Evolutionary conservation across 371 early-diverging fungal species (phyloP), one percentile per base, ranked within the genome.

Genomic region (Fennellomyces sp.): DNA sequence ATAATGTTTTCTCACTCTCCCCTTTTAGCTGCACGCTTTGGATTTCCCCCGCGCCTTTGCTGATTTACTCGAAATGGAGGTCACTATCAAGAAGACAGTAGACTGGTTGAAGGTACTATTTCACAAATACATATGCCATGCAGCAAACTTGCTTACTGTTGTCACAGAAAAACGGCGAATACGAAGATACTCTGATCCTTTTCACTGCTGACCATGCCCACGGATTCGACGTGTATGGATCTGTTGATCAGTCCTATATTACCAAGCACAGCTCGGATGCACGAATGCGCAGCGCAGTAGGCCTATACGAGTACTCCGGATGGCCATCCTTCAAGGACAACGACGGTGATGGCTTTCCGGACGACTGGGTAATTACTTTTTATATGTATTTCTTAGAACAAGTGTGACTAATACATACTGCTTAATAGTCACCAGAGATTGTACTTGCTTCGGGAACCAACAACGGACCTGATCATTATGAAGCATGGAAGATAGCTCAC

Each of bases 181-280:
- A 80, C 58, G 83, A 83, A 61, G 76, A 85, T 65, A 91, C 91
- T 52, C 71, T 85, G 64, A 85, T 91, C 69, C 64, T 88, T 45
- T 73, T 87, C 52, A 91, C 91, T 51, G 88, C 91, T 49, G 91
- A 91, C 63, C 91, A 91, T 62, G 75, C 82, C 38, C 91, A 91
- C 57, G 86, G 77, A 25, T 91, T 83, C 67, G 89, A 89, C 63
- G 87, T 88, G 63, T 88, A 78, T 72, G 91, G 89, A 17, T 74
- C 88, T 28, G 87, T 91, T 39, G 89, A 89, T 64, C 63, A 57
- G 19, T 42, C 54, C 8, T 69, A 69, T 29, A 68, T 74, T 30
- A 58, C 39, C 17, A 64, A 56, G 23, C 50, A 45, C 11, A 45
- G 51, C 15, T 70, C 28, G 11, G 60, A 62, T n/a, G 70, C 65